Evolutionary conservation across 2,329 filamentous ascomycete genomes (phyloP).

Genomic region (Calonectria honghensis): DNA sequence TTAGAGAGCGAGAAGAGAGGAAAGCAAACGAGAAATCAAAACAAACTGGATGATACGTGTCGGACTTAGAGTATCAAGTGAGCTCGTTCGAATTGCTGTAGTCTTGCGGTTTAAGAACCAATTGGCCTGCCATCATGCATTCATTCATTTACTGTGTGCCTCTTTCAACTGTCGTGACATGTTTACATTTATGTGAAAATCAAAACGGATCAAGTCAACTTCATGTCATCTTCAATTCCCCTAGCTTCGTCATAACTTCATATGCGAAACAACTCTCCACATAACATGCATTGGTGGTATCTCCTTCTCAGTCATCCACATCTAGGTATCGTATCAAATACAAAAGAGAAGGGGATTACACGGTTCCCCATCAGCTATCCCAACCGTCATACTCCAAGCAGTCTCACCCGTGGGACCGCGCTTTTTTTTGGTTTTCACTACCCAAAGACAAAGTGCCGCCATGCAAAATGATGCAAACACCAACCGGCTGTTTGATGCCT

Average conservation of each 20-base stretch:
- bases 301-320: constrained; percentile 26
- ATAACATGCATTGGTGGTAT: constrained; percentile 24
- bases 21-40: constrained; percentile 45
- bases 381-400: constrained; percentile 20
- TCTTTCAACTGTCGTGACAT: neutral
- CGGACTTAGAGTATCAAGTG: constrained; percentile 60
- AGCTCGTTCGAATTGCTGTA: constrained; percentile 52
- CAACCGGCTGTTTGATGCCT: neutral
- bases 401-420: constrained; percentile 12
- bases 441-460: constrained; percentile 19
- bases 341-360: constrained; percentile 18
- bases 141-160: neutral
- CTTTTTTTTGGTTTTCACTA: constrained; percentile 22
- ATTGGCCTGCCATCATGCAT: constrained; percentile 39
- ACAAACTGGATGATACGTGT: constrained; percentile 44
- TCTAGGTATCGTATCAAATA: constrained; percentile 28
- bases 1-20: constrained; percentile 41
- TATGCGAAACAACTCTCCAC: constrained; percentile 12
- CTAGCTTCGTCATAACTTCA: constrained; percentile 17
- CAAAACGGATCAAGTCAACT: neutral
- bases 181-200: neutral
- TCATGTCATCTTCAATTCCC: neutral
- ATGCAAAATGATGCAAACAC: constrained; percentile 23
- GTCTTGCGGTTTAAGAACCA: constrained; percentile 46
- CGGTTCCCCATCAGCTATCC: neutral